phyloP scores from a whole-genome alignment of 1,284 basidiomycete species.

The Cutaneotrichosporon sp. region DNA sequence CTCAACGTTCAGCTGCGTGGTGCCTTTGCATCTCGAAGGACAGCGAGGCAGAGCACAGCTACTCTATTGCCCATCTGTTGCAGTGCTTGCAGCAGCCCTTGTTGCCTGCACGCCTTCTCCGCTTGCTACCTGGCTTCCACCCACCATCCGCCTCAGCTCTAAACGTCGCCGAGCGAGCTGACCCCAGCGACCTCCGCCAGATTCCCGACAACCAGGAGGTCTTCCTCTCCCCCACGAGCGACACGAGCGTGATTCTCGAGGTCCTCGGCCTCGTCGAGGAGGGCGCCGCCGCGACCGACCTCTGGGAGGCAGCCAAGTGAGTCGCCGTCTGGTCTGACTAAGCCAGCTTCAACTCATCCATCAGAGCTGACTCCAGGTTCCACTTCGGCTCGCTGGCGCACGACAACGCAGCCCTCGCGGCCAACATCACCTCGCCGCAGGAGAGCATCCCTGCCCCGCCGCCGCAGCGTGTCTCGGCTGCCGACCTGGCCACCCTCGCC shows the following conservation, averaged over 20 bases:
- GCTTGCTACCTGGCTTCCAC: too few relatives aligned
- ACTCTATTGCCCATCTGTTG: too few relatives aligned
- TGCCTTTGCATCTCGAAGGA: too few relatives aligned
- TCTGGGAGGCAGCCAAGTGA: conserved; percentile 69
- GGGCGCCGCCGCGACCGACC: conserved; percentile 53
- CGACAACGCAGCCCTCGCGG: conserved; percentile 75
- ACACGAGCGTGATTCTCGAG: conserved; percentile 81
- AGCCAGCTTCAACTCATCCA: not conserved
- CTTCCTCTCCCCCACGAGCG: conserved; percentile 70
- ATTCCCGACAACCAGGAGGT: conserved; percentile 97
- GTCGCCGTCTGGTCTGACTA: conserved; percentile 24
- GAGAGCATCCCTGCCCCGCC: conserved; percentile 27
- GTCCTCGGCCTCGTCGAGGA: conserved; percentile 72
- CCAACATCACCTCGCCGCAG: conserved; percentile 53
- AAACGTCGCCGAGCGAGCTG: too few relatives aligned
- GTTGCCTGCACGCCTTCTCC: too few relatives aligned
- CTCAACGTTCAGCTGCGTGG: too few relatives aligned
- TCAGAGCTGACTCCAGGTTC: conserved; percentile 61
- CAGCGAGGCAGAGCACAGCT: too few relatives aligned
- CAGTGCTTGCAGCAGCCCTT: too few relatives aligned
- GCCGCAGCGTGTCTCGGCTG: conserved; percentile 14
- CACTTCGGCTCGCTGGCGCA: conserved; percentile 91
- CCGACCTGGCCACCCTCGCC: conserved; percentile 53
- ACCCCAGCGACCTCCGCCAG: conserved; percentile 76
- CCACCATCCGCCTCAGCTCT: too few relatives aligned